Evolutionary conservation across 2,329 filamentous ascomycete genomes (phyloP), one percentile per base, ranked within the genome.

Genomic region (Periglandula ipomoeae): DNA sequence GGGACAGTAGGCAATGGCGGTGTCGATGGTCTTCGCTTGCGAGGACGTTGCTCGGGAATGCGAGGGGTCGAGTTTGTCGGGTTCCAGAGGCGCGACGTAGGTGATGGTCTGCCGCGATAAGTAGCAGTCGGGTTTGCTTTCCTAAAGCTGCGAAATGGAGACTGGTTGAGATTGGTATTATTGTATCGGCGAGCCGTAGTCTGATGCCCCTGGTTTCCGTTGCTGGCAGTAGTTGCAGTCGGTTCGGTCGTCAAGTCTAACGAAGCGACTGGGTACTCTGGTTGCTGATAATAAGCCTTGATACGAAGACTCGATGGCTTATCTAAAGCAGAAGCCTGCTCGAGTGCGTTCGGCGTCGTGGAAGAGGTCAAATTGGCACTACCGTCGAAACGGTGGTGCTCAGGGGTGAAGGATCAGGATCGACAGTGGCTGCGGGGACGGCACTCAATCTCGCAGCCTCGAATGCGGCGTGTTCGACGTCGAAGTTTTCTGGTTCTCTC

Each of bases 51-150:
- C 22, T 55, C 58, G 48, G 66, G 54, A 47, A 62, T 56, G 50
- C 75, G 69, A 40, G 76, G 76, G 2, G 77, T 80, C 23, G 76
- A 81, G 59, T 81, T 81, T 50, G 75, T 75, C 22, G 78, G 78
- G 57, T 81, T 81, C 78, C 78, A 81, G 54, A 81, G 74, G 32
- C 76, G 74, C 41, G 72, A 71, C 20, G 74, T 67, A 4, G 70
- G 68, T 26, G 70, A 65, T 26, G 67, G 70, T 46, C 64, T 67
- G 43, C 67, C 61, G 23, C 68, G 65, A 27, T 56, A 63, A 30
- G 52, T 41, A 30, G 42, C 26, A n/a, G 27, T 15, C 13, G 30
- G 5, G n/a, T 43, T 23, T 41, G 56, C 53, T 39, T 62, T 60
- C 27, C 67, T 63, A 53, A 64, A 69, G 53, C 59, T 72, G 53